Percentiles rank a stretch among this genome's conserved stretches.
Evolutionary conservation across 495 filamentous ascomycete species (phyloP).

Genomic region (Bombardia bombarda): DNA sequence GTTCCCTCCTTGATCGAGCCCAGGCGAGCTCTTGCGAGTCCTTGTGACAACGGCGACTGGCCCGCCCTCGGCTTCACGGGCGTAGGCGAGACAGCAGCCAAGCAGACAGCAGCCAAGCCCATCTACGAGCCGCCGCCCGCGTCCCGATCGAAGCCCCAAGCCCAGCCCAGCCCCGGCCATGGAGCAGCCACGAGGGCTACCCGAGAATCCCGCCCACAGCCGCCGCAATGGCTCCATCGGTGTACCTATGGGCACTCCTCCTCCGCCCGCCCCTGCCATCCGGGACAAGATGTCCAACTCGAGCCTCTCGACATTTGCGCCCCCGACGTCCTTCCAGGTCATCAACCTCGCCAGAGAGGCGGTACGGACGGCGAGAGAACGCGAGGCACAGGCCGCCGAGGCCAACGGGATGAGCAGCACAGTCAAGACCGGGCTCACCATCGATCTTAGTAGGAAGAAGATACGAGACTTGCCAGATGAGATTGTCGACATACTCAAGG

Average conservation of each 20-base stretch:
- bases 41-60: no score
- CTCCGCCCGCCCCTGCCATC: slow-evolving; percentile 28
- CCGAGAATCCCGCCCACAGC: slow-evolving; percentile 32
- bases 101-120: no score
- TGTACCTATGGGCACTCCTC: slow-evolving; percentile 22
- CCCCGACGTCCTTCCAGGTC: slow-evolving; percentile 40
- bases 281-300: slow-evolving; percentile 26
- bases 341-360: slow-evolving; percentile 52
- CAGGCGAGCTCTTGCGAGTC: no score
- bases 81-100: no score
- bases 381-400: slow-evolving; percentile 58
- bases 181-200: slow-evolving; percentile 29
- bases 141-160: not conserved
- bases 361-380: slow-evolving; percentile 61
- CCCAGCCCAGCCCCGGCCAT: slow-evolving; percentile 8
- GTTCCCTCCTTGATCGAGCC: no score
- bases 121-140: not conserved
- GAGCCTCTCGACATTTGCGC: slow-evolving; percentile 30
- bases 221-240: slow-evolving; percentile 29
- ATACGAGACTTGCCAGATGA: slow-evolving; percentile 78
- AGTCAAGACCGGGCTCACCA: slow-evolving; percentile 71
- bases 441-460: slow-evolving; percentile 78
- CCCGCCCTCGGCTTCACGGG: no score
- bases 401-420: slow-evolving; percentile 60
- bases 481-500: slow-evolving; percentile 85